phyloP scores from a whole-genome alignment of 2,329 filamentous ascomycete genomes.

The Geosmithia flava region DNA sequence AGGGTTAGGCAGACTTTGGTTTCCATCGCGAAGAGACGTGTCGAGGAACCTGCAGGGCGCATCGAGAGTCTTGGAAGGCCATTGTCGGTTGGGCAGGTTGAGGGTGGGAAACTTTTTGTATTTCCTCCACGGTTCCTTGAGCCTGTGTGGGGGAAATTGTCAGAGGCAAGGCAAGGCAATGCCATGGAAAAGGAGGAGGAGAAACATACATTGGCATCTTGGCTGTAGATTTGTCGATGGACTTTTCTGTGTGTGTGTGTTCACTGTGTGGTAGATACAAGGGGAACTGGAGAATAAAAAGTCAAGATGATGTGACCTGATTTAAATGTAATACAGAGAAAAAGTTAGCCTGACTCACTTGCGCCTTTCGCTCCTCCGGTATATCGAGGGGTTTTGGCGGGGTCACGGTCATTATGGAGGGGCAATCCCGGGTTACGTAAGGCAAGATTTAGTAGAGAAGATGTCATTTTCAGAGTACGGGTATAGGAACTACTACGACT shows the following conservation, averaged over 20 bases:
- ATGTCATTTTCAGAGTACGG: too few relatives aligned
- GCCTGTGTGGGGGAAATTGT: constrained; percentile 32
- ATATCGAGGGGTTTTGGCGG: not conserved
- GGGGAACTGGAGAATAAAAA: not conserved
- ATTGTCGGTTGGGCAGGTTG: constrained; percentile 61
- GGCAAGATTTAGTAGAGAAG: too few relatives aligned
- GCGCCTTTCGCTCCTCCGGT: not conserved
- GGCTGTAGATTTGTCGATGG: not conserved
- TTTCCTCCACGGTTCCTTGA: constrained; percentile 65
- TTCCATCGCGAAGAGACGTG: constrained; percentile 60
- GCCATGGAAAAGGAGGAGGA: not conserved
- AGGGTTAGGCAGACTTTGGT: constrained; percentile 84
- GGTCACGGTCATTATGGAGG: not conserved
- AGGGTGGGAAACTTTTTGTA: constrained; percentile 50
- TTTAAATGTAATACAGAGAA: not conserved
- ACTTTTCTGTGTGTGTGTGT: too few relatives aligned
- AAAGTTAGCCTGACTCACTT: not conserved
- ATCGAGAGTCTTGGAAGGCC: constrained; percentile 71
- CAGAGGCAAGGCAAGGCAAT: not conserved
- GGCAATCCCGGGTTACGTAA: not conserved
- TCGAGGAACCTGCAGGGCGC: constrained; percentile 86
- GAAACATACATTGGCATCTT: constrained; percentile 5
- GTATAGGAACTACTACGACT: too few relatives aligned
- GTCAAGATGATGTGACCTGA: too few relatives aligned
- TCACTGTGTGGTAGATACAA: not conserved